Evolutionary conservation across 257 asterid genomes (phyloP), one percentile per base, ranked within the genome.

Genomic region (Jacaranda copaia): DNA sequence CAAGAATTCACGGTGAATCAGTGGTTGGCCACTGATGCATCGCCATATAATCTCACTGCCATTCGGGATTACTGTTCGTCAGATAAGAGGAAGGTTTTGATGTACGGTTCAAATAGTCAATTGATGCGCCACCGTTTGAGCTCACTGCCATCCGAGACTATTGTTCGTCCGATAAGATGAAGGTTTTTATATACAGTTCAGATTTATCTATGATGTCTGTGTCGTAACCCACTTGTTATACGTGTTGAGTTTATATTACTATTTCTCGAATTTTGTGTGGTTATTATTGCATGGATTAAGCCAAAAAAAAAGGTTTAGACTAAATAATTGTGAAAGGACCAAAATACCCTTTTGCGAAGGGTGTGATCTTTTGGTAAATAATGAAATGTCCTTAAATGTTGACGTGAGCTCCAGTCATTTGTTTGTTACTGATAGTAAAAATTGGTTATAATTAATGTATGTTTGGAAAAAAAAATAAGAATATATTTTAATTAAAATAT

Each of bases 1-100:
- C 77, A 73, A 59, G 3, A 56, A 18, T 90, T 92, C 74, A 71
- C 84, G 58, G 94, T 92, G 70, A 91, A 90, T 75, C 97, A 88
- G 68, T 92, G 97, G 97, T 32, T 92, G 78, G 94, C 92, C 0
- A 86, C 89, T 0, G 94, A 90, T 63, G n/a, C 84, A 18, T 4
- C 88, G 70, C 96, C 97, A 9, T 76, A 83, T 52, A 74, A 87
- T 76, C 92, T 92, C 25, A 88, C 93, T 9, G 85, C 88, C 19
- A 59, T 88, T n/a, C 70, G 81, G 40, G 36, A 89, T 68, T 45
- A 72, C 0, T 90, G 97, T 67, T 16, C 63, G 71, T 72, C 70
- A 2, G 56, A 48, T 61, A 53, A 32, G n/a, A 16, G 6, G 9
- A 49, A 68, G 18, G 10, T 45, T 5, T 0, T 51, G 49, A 69